These are phyloP conservation scores for Bertia moriformis DNA, from an alignment of 2,329 filamentous ascomycete genomes.

Conservation along the genomic window DNA sequence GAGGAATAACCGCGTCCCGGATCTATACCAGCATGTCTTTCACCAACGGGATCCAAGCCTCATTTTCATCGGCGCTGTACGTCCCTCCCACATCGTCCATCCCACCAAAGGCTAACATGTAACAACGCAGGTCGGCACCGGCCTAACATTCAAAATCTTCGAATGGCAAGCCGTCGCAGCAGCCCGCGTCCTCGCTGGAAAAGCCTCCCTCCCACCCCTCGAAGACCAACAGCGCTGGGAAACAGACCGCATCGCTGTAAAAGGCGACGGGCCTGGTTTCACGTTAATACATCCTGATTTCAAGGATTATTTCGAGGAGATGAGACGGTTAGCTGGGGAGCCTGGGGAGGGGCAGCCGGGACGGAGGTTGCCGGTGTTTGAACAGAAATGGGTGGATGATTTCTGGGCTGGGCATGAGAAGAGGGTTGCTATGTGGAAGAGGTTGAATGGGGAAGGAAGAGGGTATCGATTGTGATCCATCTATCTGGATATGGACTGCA, in stretches of 20 bases:
- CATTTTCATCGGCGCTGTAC: constrained; percentile 43
- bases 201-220: constrained; percentile 29
- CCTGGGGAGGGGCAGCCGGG: constrained; percentile 24
- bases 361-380: constrained; percentile 26
- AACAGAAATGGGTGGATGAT: constrained; percentile 26
- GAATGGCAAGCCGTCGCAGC: constrained; percentile 54
- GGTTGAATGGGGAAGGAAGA: constrained; percentile 30
- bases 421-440: constrained; percentile 42
- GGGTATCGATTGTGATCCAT: too few species aligned
- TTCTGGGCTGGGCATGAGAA: constrained; percentile 39
- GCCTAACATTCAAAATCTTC: constrained; percentile 53
- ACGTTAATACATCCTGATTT: constrained; percentile 44
- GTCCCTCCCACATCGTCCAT: constrained; percentile 14
- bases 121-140: too few species aligned
- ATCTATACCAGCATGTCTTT: constrained; percentile 42
- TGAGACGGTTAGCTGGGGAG: constrained; percentile 32
- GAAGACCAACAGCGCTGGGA: constrained; percentile 42
- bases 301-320: constrained; percentile 46
- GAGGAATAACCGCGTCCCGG: constrained; percentile 37
- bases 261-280: constrained; percentile 42
- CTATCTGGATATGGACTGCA: too few species aligned
- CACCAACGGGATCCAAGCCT: constrained; percentile 36
- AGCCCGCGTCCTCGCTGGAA: constrained; percentile 40
- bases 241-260: constrained; percentile 29
- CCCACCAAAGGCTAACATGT: not conserved